Evolutionary conservation across 768 basidiomycete genomes (phyloP), one percentile per base, ranked within the genome.

Genomic region (Tulasnella sp.): DNA sequence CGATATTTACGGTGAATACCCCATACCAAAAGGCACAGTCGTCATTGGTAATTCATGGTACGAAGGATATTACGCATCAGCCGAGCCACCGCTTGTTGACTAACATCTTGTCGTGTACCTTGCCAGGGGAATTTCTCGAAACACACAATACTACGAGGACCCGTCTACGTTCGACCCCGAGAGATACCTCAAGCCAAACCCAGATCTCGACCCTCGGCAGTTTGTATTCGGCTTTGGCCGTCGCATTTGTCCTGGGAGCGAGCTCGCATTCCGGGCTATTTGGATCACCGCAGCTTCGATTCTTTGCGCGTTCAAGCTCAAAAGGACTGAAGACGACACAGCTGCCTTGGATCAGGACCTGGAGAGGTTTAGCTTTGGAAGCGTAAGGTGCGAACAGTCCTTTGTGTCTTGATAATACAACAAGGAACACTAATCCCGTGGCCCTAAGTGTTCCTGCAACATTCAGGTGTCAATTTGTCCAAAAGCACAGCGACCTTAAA

Each of bases 111-210:
- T 22, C 45, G 4, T 17, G 1, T 19, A 4, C n/a, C 45, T 9
- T 22, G 45, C 4, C 31, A 64, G 58, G 58, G 58, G 58, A 25
- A 64, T 64, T 34, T 64, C 58, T 15, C n/a, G 58, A 34, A 64
- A 64, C 29, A 31, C 58, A 25, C 25, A 64, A 31, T 64, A 64
- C 58, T 64, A 64, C 14, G 29, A 25, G 11, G 58, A 64, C 19
- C 76, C 77, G n/a, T 36, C 22, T n/a, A 40, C 14, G 15, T 78
- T 78, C 64, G 36, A 69, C 36, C 77, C 77, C 25, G 76, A 77
- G 31, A 78, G 77, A 19, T 78, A 45, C 52, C 36, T 72, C 5
- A 58, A 67, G 14, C n/a, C 34, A 31, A 12, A 8, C 22, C 73
- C 73, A n/a, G 42, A 42, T 1, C 42, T 74, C 34, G 73, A 74